phyloP scores from a whole-genome alignment of 2,329 filamentous ascomycete genomes.

The Diaporthe aspalathi region DNA sequence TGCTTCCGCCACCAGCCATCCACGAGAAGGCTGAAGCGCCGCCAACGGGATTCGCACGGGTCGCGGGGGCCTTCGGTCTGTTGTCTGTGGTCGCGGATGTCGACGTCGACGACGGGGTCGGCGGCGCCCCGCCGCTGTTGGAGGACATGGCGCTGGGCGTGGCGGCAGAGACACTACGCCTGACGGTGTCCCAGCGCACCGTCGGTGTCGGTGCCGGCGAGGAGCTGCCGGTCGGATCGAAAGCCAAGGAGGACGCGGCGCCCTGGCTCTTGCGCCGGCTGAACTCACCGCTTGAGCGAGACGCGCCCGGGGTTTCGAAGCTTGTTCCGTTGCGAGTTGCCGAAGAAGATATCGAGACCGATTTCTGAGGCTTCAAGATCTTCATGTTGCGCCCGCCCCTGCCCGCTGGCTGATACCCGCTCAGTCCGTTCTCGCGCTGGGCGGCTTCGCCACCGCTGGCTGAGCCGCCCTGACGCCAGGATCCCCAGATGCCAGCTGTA shows the following conservation, averaged over 20 bases:
- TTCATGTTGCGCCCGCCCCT: conserved; percentile 81
- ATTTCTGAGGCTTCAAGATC: conserved; percentile 83
- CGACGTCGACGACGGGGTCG: conserved; percentile 39
- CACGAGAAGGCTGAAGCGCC: conserved; percentile 95
- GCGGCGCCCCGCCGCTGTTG: conserved; percentile 47
- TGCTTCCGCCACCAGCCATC: conserved; percentile 70
- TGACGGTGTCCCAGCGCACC: conserved; percentile 64
- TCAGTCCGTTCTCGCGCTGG: conserved; percentile 64
- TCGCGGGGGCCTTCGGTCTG: conserved; percentile 48
- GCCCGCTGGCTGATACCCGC: conserved; percentile 77
- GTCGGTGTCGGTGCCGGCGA: conserved; percentile 37
- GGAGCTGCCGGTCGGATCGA: conserved; percentile 43
- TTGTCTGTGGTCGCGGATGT: conserved; percentile 48
- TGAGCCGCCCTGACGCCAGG: conserved; percentile 72
- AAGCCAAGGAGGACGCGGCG: conserved; percentile 46
- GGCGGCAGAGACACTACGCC: conserved; percentile 56
- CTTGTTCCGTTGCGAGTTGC: conserved; percentile 62
- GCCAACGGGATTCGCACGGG: conserved; percentile 80
- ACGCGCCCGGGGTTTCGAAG: conserved; percentile 62
- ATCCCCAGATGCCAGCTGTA: conserved; percentile 73
- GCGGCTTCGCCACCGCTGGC: conserved; percentile 63
- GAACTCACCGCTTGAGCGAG: conserved; percentile 61
- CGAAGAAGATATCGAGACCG: conserved; percentile 59
- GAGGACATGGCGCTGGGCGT: conserved; percentile 38
- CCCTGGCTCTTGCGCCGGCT: conserved; percentile 64